These are phyloP conservation scores for Ascochyta viciae-villosae DNA, from an alignment of 2,329 filamentous ascomycete genomes.

Conservation along the genomic window DNA sequence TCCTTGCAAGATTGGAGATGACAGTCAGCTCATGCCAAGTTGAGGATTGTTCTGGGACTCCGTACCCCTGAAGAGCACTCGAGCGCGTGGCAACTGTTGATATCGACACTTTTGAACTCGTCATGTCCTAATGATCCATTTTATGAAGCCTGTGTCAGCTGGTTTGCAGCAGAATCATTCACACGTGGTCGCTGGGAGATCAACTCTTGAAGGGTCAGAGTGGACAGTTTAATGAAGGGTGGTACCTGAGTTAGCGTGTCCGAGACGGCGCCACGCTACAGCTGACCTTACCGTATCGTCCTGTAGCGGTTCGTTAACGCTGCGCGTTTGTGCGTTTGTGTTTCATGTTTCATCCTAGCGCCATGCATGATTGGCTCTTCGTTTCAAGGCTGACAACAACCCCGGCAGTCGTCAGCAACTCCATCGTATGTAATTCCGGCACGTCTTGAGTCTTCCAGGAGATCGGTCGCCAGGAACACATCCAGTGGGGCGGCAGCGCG, in stretches of 20 bases:
- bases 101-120: background rate
- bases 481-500: conserved; percentile 29
- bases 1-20: conserved; percentile 20
- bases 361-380: conserved; percentile 33
- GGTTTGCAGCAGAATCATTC: conserved; percentile 19
- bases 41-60: conserved; percentile 8
- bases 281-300: conserved; percentile 23
- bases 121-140: background rate
- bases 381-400: conserved; percentile 30
- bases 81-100: conserved; percentile 11
- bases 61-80: conserved; percentile 13
- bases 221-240: conserved; percentile 36
- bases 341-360: conserved; percentile 41
- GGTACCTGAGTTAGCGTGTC: conserved; percentile 41
- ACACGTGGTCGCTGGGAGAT: conserved; percentile 10
- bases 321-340: conserved; percentile 27
- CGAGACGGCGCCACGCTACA: conserved; percentile 39
- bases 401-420: conserved; percentile 28
- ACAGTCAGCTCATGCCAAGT: conserved; percentile 17
- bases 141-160: conserved; percentile 14
- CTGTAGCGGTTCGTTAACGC: conserved; percentile 29
- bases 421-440: conserved; percentile 22
- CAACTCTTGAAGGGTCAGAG: conserved; percentile 5
- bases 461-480: conserved; percentile 37
- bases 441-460: conserved; percentile 22